Evolutionary conservation across 345 rosid species (phyloP).

Genomic region (Trapa incisa): DNA sequence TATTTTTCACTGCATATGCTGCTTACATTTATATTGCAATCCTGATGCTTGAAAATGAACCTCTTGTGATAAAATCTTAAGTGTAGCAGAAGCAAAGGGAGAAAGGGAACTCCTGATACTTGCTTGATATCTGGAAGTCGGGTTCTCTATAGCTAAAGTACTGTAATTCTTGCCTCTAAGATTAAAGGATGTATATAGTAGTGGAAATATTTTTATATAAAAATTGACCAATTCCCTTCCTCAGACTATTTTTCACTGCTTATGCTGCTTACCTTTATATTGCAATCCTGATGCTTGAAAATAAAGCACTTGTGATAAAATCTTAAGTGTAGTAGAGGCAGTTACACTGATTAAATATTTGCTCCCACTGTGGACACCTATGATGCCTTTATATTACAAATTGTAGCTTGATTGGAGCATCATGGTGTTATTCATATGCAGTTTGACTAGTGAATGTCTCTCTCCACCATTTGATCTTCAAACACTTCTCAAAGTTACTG

Average conservation of each 20-base stretch:
- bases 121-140: no score
- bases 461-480: neutral
- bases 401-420: neutral
- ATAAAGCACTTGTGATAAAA: neutral
- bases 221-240: no score
- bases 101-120: no score
- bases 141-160: no score
- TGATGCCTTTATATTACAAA: neutral
- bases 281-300: neutral
- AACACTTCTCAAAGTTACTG: neutral
- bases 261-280: neutral
- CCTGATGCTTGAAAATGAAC: neutral
- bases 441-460: neutral
- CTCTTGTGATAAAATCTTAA: neutral
- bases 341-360: neutral
- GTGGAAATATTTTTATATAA: no score
- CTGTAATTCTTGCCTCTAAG: no score
- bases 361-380: neutral
- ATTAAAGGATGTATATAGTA: no score
- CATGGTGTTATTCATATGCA: neutral
- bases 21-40: neutral
- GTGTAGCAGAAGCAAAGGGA: no score
- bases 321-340: neutral
- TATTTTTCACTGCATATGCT: neutral
- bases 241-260: constrained; percentile 9